phyloP scores from a whole-genome alignment of 2,329 filamentous ascomycete species.

The Claviceps purpurea region DNA sequence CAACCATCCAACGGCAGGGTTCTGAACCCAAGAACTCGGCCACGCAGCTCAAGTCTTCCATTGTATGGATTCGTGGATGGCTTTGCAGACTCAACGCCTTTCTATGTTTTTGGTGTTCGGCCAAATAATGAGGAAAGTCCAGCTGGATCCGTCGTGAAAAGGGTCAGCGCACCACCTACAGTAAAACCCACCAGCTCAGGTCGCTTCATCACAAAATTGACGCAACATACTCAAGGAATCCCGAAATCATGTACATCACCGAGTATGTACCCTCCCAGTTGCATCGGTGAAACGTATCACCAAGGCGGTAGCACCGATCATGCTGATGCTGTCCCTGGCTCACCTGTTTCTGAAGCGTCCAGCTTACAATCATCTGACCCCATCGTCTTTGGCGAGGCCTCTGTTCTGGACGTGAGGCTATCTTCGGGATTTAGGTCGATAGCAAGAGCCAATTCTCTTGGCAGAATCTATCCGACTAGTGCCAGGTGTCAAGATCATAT shows the following conservation, averaged over 20 bases:
- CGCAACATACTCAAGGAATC: conserved; percentile 9
- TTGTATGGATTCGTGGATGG: conserved; percentile 30
- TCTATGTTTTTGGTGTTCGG: conserved; percentile 32
- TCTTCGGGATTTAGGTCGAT: conserved; percentile 14
- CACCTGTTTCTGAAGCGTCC: conserved; percentile 21
- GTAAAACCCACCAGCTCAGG: conserved; percentile 15
- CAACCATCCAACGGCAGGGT: conserved; percentile 37
- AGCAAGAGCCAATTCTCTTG: conserved; percentile 24
- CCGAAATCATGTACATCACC: conserved; percentile 9
- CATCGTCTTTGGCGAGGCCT: conserved; percentile 27
- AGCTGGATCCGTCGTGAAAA: conserved; percentile 9
- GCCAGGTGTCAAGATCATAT: conserved; percentile 19
- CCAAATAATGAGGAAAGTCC: conserved; percentile 11
- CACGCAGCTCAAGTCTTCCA: conserved; percentile 37
- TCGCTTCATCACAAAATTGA: conserved; percentile 13
- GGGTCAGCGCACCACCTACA: conserved; percentile 9
- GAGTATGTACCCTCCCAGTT: conserved; percentile 17
- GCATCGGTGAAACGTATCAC: conserved; percentile 21
- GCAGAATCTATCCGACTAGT: conserved; percentile 18
- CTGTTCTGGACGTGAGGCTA: conserved; percentile 22
- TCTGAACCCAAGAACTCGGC: conserved; percentile 24
- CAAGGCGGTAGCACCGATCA: conserved; percentile 9
- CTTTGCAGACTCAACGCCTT: conserved; percentile 30
- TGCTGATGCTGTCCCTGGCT: conserved; percentile 12
- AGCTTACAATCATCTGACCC: conserved; percentile 22